Evolutionary conservation across 768 basidiomycete species (phyloP), one percentile per base, ranked within the genome.

Genomic region (Boletus bicolor): DNA sequence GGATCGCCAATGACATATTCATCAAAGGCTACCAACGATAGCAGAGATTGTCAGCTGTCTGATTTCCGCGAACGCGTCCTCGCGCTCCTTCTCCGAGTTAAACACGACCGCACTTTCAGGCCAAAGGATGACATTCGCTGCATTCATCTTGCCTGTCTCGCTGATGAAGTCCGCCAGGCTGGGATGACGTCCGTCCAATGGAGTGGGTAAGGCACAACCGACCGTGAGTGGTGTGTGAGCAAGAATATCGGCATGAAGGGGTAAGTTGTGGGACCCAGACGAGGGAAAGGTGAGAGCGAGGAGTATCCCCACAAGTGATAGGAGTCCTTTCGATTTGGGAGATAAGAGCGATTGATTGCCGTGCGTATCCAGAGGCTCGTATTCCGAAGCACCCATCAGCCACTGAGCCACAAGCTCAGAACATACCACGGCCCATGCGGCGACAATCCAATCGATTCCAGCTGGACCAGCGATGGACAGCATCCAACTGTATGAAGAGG

Each of bases 91-190:
- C 12, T 69, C 68, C 35, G 77, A 79, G 35, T 76, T 73, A 64
- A 93, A 93, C 2, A 74, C 68, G 0, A 93, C 82, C 0, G 90
- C 89, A 7, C 85, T 84, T 69, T 93, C 91, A 0, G 91, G 90
- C 89, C 91, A 93, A 1, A 93, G 73, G 15, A 91, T 64, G 15
- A 93, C 65, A 41, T 79, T 77, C 0, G 87, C 84, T 5, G 59
- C 45, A 6, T 72, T 74, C 53, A 85, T 62, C n/a, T 64, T 76
- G 42, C 63, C 62, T 4, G 79, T 83, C 68, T 88, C 89, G 0
- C 44, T 35, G n/a, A 91, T 77, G 68, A 81, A 93, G 57, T 86
- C 82, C 0, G 82, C 65, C 15, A 93, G 69, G 0, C 73, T 75
- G 3, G 80, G 72, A 26, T 77, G 75, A 10, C 78, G 73, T 57